Base-by-base conservation (phyloP, 2,329 filamentous ascomycete species). In the Alternaria novae-zelandiae region DNA sequence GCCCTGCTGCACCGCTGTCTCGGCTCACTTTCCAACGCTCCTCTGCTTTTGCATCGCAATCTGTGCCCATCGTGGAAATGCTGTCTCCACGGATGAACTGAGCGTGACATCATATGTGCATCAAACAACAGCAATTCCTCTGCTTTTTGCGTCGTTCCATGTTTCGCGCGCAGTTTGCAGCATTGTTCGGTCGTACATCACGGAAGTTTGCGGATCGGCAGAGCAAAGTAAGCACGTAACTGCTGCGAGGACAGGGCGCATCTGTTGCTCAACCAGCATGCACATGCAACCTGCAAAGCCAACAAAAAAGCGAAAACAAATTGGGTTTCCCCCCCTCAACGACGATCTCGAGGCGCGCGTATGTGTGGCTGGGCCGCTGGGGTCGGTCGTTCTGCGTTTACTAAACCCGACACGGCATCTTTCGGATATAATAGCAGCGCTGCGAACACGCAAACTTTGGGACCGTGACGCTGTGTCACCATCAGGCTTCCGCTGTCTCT, bases 121-220 rank as follows among this genome's bases (percentile, higher is more conserved):
- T 53, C 30, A 41, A 36, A 21, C n/a, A 36, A n/a, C 20, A n/a
- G 30, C 36, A 41, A 53, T 53, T 53, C 20, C 49, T 53, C 23
- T 12, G 30, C 49, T 53, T 53, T 53, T 53, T 53, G 49, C 20
- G 13, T 41, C 9, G 49, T 53, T 53, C 49, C 49, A 53, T 53
- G 49, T 53, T 53, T 53, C 49, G 30, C 9, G 30, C 49, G 20
- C 28, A 25, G 30, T 32, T 32, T 46, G 20, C 36, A 41, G 36
- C 11, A 41, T 17, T 2, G 36, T 41, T 25, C 10, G 30, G 28
- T 12, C 15, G 49, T 53, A 21, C 49, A 25, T 41, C 9, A 41
- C 49, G 49, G 49, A 53, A 41, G 30, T 53, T 53, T 53, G 49
- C 49, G 49, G 28, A 53, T 53, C 49, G 32, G 49, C 49, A 9